Base-by-base conservation (phyloP, 2,329 filamentous ascomycete species). In the Pseudogymnoascus sp. region DNA sequence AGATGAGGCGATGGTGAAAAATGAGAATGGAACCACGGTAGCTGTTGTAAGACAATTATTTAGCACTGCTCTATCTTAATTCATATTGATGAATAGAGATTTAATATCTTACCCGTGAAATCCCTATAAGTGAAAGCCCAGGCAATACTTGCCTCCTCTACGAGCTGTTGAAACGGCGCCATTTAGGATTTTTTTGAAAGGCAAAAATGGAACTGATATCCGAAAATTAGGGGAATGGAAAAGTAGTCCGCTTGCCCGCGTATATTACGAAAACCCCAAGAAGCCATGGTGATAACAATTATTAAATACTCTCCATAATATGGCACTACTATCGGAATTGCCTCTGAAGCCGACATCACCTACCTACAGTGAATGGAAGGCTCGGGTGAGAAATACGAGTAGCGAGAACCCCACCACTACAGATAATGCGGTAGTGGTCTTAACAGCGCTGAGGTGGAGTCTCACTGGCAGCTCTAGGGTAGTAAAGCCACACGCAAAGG, bases 171-270 rank as follows among this genome's bases (percentile, higher is more conserved):
- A 41, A 41, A 19, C 10, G 16, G 16, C 7, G 38, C 38, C 16
- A 41, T 41, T 41, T 41, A 7, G 16, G 38, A 10, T 11, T 11
- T 41, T 19, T 19, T 19, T n/a, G n/a, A 41, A 10, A 41, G 19
- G 19, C 19, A 19, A 19, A 2, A 19, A 19, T 19, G 19, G 19
- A 1, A 74, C 77, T 63, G 70, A 74, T 37, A n/a, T 4, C 26
- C 26, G 26, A 26, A 4, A 26, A 4, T 5, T 5, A 26, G 6
- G 26, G 31, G 31, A 7, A 8, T 33, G 31, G 8, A 7, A 33
- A 33, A 33, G 11, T 11, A 33, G 11, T 33, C 31, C 2, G 10
- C 10, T 11, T 33, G 29, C 11, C 31, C 3, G 10, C 31, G 11
- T 12, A 12, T 33, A 33, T 33, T 4, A 33, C 31, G 2, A 33